Evolutionary conservation across 495 filamentous ascomycete species (phyloP).

Genomic region (Penicillium samsonianum): DNA sequence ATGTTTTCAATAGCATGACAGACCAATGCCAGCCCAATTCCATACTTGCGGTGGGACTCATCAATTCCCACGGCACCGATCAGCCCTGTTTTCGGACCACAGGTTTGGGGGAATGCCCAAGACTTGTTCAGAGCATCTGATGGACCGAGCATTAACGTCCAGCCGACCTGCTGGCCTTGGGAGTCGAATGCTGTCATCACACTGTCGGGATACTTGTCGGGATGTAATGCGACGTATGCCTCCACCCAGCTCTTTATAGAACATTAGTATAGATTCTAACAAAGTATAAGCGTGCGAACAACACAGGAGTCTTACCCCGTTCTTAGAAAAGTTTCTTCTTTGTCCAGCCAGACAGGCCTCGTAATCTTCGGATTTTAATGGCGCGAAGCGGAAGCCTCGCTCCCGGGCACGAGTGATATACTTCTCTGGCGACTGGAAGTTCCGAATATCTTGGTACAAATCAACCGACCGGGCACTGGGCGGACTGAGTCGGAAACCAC

Average conservation of each 20-base stretch:
- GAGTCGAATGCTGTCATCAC: constrained; percentile 50
- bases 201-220: constrained; percentile 40
- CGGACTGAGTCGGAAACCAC: constrained; percentile 43
- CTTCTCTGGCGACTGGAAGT: constrained; percentile 38
- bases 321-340: constrained; percentile 43
- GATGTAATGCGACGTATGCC: constrained; percentile 44
- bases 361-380: constrained; percentile 40
- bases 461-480: constrained; percentile 39
- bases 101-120: constrained; percentile 50
- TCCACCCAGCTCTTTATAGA: constrained; percentile 47
- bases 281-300: neutral
- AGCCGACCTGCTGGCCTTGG: constrained; percentile 46
- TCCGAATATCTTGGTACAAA: constrained; percentile 44
- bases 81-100: constrained; percentile 48
- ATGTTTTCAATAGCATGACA: constrained; percentile 52
- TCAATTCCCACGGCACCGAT: constrained; percentile 56
- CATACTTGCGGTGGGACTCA: constrained; percentile 36
- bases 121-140: constrained; percentile 29
- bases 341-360: constrained; percentile 49
- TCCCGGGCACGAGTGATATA: constrained; percentile 38
- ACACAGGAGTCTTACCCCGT: constrained; percentile 31
- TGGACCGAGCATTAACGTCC: constrained; percentile 52
- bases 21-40: constrained; percentile 49
- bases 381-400: constrained; percentile 42
- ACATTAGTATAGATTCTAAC: constrained; percentile 2